These are phyloP conservation scores for Rosa multiflora DNA, from an alignment of 306 rosid species.

Conservation along the genomic window DNA sequence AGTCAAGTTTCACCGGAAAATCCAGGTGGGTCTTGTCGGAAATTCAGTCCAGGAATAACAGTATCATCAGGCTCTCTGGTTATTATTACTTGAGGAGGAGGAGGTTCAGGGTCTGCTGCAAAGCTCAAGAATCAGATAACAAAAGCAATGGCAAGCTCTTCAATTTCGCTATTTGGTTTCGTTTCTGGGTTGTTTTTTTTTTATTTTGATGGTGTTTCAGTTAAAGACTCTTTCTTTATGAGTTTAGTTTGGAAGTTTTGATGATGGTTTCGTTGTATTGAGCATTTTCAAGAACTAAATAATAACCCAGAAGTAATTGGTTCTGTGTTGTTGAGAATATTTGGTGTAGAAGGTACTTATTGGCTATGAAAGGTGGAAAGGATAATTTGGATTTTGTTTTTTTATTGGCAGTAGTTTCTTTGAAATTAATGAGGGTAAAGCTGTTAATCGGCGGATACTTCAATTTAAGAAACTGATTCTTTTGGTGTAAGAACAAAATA, in stretches of 20 bases:
- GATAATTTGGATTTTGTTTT: neutral
- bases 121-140: slow-evolving; percentile 56
- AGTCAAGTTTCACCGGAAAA: slow-evolving; percentile 43
- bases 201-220: neutral
- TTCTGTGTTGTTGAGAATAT: neutral
- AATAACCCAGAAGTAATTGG: neutral
- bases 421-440: too few species aligned
- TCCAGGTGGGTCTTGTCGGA: slow-evolving; percentile 37
- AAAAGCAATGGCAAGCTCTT: slow-evolving; percentile 66
- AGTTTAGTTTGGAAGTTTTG: neutral
- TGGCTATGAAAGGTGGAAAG: too few species aligned
- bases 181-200: neutral
- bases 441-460: neutral
- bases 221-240: neutral
- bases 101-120: slow-evolving; percentile 47
- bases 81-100: slow-evolving; percentile 26
- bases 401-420: neutral
- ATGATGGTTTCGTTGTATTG: neutral
- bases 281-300: neutral
- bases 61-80: slow-evolving; percentile 37
- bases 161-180: neutral
- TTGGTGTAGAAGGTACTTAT: too few species aligned
- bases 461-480: neutral
- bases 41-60: slow-evolving; percentile 30
- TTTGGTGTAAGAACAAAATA: neutral